Evolutionary conservation across 495 filamentous ascomycete species (phyloP).

Genomic region (Daldinia vernicosa): DNA sequence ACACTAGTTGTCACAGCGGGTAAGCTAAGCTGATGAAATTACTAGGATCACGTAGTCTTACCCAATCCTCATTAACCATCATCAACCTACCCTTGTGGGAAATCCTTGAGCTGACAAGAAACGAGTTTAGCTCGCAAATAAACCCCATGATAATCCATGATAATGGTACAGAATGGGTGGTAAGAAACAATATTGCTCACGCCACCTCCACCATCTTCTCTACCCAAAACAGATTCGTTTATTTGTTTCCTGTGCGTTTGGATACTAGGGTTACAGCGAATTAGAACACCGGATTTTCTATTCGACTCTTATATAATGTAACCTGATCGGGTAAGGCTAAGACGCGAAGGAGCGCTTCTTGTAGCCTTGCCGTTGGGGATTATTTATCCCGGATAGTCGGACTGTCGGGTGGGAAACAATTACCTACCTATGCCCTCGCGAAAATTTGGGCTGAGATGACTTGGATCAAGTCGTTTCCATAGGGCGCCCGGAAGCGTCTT

Average conservation of each 20-base stretch:
- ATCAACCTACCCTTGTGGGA: conserved; percentile 4
- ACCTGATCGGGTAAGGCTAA: conserved; percentile 8
- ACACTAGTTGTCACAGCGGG: conserved; percentile 26
- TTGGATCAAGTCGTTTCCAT: conserved; percentile 1
- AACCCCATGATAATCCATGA: background rate
- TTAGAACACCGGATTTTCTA: conserved; percentile 12
- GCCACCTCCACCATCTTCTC: conserved; percentile 17
- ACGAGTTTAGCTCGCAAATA: background rate
- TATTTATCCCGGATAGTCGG: background rate
- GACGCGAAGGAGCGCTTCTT: conserved; percentile 15
- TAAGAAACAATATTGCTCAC: conserved; percentile 1
- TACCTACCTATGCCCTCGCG: background rate
- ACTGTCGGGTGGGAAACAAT: background rate
- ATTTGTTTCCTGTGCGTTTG: conserved; percentile 36
- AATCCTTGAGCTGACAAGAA: conserved; percentile 4
- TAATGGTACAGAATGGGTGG: too few species aligned
- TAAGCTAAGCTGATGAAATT: background rate
- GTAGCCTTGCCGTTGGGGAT: background rate
- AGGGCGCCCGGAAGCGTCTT: conserved; percentile 4
- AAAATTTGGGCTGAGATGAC: background rate
- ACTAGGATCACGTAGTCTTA: conserved; percentile 4
- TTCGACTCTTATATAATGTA: conserved; percentile 9
- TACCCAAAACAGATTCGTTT: conserved; percentile 28
- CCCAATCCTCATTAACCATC: conserved; percentile 6
- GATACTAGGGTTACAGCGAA: conserved; percentile 24